A percentile compares a stretch with the other conserved stretches of the same genome.
phyloP scores from a whole-genome alignment of 2,329 filamentous ascomycete genomes.

The Calonectria pseudoreteaudii region DNA sequence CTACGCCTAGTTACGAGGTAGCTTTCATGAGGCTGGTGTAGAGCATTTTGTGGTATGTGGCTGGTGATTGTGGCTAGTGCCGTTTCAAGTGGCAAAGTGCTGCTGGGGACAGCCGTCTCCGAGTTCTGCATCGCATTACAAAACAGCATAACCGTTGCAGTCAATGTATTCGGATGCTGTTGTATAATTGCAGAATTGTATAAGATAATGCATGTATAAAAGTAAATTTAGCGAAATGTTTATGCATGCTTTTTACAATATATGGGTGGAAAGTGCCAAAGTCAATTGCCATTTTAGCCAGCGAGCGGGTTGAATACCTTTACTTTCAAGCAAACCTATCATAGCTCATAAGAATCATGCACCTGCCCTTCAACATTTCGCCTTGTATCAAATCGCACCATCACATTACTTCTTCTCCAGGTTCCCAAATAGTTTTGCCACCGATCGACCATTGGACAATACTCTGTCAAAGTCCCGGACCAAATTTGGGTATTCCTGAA shows the following conservation, averaged over 20 bases:
- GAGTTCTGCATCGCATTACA: not conserved
- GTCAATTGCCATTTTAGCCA: not conserved
- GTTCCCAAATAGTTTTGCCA: slow-evolving; percentile 13
- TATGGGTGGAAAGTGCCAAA: not conserved
- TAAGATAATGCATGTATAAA: not conserved
- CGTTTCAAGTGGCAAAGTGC: not conserved
- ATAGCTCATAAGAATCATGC: not conserved
- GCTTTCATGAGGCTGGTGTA: slow-evolving; percentile 25
- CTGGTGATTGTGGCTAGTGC: slow-evolving; percentile 12
- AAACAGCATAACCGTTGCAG: not conserved
- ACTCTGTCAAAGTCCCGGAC: slow-evolving; percentile 44
- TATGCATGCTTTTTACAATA: not conserved
- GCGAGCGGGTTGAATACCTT: not conserved
- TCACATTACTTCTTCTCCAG: not conserved
- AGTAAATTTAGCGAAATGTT: not conserved
- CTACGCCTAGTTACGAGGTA: slow-evolving; percentile 2
- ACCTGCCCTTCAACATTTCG: not conserved
- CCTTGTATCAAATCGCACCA: not conserved
- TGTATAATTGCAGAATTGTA: not conserved
- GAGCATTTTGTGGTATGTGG: slow-evolving; percentile 12
- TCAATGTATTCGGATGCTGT: not conserved
- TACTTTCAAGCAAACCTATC: not conserved
- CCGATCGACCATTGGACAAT: slow-evolving; percentile 28
- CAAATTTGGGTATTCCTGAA: slow-evolving; percentile 44
- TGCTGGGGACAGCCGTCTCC: not conserved